A percentile compares a stretch with the other conserved stretches of the same genome.
These are phyloP conservation scores for Phytophthora pistaciae DNA, from an alignment of 352 stramenopile genomes.

Conservation along the genomic window DNA sequence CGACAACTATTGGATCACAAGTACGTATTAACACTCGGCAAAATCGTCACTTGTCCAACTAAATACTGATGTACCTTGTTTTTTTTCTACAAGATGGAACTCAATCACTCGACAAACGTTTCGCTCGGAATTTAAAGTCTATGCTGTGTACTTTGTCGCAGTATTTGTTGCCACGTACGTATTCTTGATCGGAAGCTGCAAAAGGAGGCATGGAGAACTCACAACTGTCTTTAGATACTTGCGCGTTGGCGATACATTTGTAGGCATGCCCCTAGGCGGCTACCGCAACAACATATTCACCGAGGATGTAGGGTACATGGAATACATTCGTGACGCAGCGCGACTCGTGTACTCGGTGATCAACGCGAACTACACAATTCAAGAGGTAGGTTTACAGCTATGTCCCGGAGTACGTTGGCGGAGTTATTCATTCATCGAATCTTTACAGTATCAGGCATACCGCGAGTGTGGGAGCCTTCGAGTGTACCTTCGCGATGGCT, in stretches of 20 bases:
- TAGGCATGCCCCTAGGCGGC: conserved; percentile 78
- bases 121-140: conserved; percentile 78
- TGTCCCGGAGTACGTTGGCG: not conserved
- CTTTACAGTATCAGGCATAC: conserved; percentile 48
- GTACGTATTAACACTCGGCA: conserved; percentile 29
- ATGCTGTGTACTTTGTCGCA: conserved; percentile 79
- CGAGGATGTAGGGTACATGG: conserved; percentile 37
- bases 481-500: conserved; percentile 74
- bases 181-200: not conserved
- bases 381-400: conserved; percentile 53
- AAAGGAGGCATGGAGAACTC: not conserved
- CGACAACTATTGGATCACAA: conserved; percentile 83
- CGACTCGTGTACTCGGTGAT: conserved; percentile 69
- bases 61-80: not conserved
- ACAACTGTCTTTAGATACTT: conserved; percentile 57
- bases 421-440: not conserved
- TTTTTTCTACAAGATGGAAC: conserved; percentile 60
- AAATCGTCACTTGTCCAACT: not conserved
- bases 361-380: conserved; percentile 72
- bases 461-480: conserved; percentile 60
- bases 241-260: conserved; percentile 70
- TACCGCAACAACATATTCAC: conserved; percentile 74
- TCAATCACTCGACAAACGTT: conserved; percentile 77
- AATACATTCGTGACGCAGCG: conserved; percentile 69
- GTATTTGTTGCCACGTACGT: conserved; percentile 80